Conservation (phyloP, 441 rosid genomes). For the Erodium texanum region DNA sequence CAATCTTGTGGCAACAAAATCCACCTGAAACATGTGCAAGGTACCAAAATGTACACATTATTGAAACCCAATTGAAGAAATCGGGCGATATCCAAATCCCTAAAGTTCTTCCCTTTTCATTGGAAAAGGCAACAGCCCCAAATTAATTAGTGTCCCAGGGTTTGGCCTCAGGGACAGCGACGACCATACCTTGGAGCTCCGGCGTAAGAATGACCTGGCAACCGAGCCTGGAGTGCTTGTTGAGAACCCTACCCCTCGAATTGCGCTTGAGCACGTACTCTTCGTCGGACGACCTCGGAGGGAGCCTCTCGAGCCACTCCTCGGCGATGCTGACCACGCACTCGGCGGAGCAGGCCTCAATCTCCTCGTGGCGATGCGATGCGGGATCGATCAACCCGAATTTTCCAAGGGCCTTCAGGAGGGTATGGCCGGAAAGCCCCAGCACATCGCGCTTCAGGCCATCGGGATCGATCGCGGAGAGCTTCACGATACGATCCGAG, state of each 20-base stretch:
- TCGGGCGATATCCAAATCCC: too few species aligned
- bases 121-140: too few species aligned
- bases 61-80: background rate
- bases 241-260: conserved; percentile 72
- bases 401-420: conserved; percentile 61
- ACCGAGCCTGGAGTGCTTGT: conserved; percentile 75
- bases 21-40: background rate
- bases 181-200: conserved; percentile 91
- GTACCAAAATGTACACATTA: background rate
- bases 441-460: conserved; percentile 60
- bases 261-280: conserved; percentile 36
- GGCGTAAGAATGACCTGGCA: conserved; percentile 74
- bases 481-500: conserved; percentile 73
- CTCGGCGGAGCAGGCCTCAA: conserved; percentile 92
- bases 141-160: conserved; percentile 87
- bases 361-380: conserved; percentile 80
- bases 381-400: conserved; percentile 69
- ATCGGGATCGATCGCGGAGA: conserved; percentile 60
- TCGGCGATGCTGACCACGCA: conserved; percentile 93
- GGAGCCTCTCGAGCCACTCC: conserved; percentile 93
- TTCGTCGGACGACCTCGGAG: too few species aligned
- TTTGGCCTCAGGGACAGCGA: conserved; percentile 84
- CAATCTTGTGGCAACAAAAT: background rate
- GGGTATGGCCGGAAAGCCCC: conserved; percentile 81
- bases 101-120: too few species aligned